Evolutionary conservation across 805 yeast species (phyloP).

Genomic region (Metschnikowia henanensis): DNA sequence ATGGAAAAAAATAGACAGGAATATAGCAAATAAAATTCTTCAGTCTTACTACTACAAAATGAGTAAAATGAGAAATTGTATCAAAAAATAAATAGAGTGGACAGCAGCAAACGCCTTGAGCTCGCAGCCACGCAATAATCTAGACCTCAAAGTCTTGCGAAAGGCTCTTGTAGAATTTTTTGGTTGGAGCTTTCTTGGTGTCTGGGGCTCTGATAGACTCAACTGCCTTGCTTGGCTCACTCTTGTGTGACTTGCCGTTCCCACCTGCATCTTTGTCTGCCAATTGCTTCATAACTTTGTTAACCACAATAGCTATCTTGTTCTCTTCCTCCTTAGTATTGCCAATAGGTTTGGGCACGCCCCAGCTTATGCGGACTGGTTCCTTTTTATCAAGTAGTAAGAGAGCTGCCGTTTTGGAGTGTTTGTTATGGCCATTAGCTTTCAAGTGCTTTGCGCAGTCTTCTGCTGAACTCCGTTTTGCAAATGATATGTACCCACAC

Average conservation of each 20-base stretch:
- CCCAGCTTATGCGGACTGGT: conserved; percentile 59
- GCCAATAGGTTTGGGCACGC: conserved; percentile 46
- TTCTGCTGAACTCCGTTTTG: conserved; percentile 51
- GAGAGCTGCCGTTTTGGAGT: conserved; percentile 32
- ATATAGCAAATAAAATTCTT: too few species aligned
- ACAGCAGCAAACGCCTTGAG: not conserved
- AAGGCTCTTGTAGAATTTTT: conserved; percentile 11
- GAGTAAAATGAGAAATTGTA: too few species aligned
- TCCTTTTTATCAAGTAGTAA: conserved; percentile 30
- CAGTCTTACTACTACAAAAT: not conserved
- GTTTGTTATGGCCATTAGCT: conserved; percentile 27
- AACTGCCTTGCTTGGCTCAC: not conserved
- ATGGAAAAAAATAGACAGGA: not conserved
- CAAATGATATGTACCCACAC: conserved; percentile 64
- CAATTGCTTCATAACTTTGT: conserved; percentile 52
- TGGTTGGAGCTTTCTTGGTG: not conserved
- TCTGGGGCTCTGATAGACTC: not conserved
- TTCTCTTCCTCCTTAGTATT: conserved; percentile 42
- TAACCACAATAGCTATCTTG: conserved; percentile 50
- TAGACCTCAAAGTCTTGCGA: conserved; percentile 14
- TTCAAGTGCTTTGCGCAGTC: conserved; percentile 26
- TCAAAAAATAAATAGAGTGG: not conserved
- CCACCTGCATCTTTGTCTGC: conserved; percentile 40
- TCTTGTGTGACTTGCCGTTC: conserved; percentile 3
- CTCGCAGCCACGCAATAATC: not conserved